phyloP scores from a whole-genome alignment of 2,329 filamentous ascomycete species.

The Ceratocystis eucalypticola region DNA sequence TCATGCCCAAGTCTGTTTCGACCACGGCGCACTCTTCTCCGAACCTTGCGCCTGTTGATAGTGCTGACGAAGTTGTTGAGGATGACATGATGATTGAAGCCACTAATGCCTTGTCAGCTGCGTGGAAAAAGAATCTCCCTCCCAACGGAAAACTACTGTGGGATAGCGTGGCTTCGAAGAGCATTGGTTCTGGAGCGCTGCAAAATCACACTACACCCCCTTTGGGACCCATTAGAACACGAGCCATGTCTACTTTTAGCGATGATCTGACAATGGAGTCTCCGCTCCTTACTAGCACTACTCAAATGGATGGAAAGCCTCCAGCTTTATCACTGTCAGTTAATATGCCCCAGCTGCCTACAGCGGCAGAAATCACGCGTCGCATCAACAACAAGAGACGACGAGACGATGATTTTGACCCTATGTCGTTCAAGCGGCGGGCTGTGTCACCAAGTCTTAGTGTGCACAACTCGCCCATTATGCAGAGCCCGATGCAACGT shows the following conservation, averaged over 20 bases:
- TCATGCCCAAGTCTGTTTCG: slow-evolving; percentile 29
- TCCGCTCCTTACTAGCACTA: slow-evolving; percentile 30
- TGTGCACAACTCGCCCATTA: slow-evolving; percentile 74
- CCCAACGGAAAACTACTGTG: slow-evolving; percentile 17
- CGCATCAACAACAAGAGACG: slow-evolving; percentile 73
- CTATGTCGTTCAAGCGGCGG: slow-evolving; percentile 73
- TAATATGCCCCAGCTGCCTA: slow-evolving; percentile 35
- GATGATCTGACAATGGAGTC: slow-evolving; percentile 65
- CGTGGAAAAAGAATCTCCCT: slow-evolving; percentile 14
- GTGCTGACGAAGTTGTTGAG: slow-evolving; percentile 55
- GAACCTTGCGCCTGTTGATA: slow-evolving; percentile 48
- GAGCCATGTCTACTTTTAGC: slow-evolving; percentile 47
- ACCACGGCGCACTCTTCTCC: slow-evolving; percentile 56
- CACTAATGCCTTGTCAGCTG: slow-evolving; percentile 32
- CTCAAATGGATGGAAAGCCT: slow-evolving; percentile 2
- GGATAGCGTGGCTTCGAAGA: slow-evolving; percentile 13
- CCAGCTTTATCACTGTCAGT: slow-evolving; percentile 13
- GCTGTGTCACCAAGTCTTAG: slow-evolving; percentile 88
- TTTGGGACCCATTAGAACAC: slow-evolving; percentile 47
- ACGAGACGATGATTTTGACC: slow-evolving; percentile 82
- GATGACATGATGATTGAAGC: slow-evolving; percentile 53
- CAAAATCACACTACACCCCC: slow-evolving; percentile 43
- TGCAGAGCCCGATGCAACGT: slow-evolving; percentile 69
- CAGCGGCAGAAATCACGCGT: slow-evolving; percentile 59
- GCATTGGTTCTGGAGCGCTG: slow-evolving; percentile 41